These are phyloP conservation scores for Biscogniauxia mediterranea DNA, from an alignment of 2,329 filamentous ascomycete species.

Conservation along the genomic window DNA sequence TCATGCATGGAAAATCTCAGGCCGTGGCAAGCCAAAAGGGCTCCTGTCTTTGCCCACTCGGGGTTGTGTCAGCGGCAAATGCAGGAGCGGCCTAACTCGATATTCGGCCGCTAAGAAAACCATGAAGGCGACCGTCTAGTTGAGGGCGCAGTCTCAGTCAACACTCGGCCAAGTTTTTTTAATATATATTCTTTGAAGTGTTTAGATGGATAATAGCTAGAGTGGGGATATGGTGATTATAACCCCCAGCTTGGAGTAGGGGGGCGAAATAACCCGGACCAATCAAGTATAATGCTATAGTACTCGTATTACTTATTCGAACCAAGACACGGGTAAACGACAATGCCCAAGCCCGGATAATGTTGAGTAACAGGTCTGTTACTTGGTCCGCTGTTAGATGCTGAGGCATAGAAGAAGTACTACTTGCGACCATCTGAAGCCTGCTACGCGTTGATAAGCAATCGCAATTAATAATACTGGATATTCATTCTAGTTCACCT, in stretches of 20 bases:
- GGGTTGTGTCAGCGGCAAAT: neutral
- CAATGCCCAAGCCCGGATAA: neutral
- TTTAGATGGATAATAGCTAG: constrained; percentile 16
- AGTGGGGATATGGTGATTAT: constrained; percentile 12
- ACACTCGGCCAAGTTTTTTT: constrained; percentile 3
- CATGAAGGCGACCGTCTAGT: neutral
- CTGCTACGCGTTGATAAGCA: neutral
- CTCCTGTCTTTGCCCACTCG: constrained; percentile 1
- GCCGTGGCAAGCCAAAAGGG: constrained; percentile 1
- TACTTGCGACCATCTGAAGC: neutral
- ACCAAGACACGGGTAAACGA: neutral
- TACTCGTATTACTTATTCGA: neutral
- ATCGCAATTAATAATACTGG: no score
- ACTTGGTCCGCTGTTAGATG: neutral
- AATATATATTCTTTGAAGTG: constrained; percentile 4
- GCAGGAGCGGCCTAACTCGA: neutral
- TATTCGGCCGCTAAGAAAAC: neutral
- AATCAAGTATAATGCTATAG: constrained; percentile 5
- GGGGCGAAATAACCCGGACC: constrained; percentile 13
- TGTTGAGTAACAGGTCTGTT: neutral
- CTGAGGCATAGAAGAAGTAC: neutral
- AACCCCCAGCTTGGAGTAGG: constrained; percentile 5
- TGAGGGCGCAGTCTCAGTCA: neutral
- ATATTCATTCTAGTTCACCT: no score
- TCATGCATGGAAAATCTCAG: neutral